Conservation (phyloP, 768 basidiomycete species). For the Rhodotorula babjevae region DNA sequence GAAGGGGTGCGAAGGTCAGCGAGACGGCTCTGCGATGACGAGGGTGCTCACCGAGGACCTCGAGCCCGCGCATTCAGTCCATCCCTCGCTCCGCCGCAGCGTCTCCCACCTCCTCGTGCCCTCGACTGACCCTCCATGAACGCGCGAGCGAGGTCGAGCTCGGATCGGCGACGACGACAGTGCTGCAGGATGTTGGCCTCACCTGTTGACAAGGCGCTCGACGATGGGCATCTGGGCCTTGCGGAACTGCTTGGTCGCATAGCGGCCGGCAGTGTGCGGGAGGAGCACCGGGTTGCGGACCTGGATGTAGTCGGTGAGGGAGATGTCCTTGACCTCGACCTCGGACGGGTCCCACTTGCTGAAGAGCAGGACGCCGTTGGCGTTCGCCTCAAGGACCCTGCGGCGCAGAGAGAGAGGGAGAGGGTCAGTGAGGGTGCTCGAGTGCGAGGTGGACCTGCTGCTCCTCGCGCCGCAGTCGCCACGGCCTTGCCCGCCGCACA, state of each 20-base stretch:
- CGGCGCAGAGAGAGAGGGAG: not conserved
- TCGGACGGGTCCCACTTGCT: slow-evolving; percentile 88
- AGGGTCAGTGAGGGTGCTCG: not conserved
- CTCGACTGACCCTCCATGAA: not conserved
- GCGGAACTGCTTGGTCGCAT: slow-evolving; percentile 99
- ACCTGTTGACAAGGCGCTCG: slow-evolving; percentile 97
- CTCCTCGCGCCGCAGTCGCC: too few species aligned
- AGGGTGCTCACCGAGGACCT: not conserved
- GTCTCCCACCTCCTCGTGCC: not conserved
- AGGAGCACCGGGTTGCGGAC: slow-evolving; percentile 51
- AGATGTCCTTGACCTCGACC: slow-evolving; percentile 99
- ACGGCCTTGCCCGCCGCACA: too few species aligned
- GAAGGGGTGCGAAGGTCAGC: not conserved
- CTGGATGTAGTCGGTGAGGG: slow-evolving; percentile 98
- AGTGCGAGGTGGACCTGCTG: not conserved
- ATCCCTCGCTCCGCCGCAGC: too few species aligned
- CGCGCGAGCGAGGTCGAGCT: not conserved
- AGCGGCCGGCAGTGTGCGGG: slow-evolving; percentile 87
- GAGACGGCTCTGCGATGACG: not conserved
- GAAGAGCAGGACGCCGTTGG: slow-evolving; percentile 75
- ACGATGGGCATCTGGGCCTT: slow-evolving; percentile 99
- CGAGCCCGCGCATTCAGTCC: too few species aligned
- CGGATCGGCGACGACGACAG: too few species aligned
- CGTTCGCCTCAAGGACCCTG: slow-evolving; percentile 48
- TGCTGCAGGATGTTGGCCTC: slow-evolving; percentile 43